Evolutionary conservation across 805 yeast genomes (phyloP), one percentile per base, ranked within the genome.

Genomic region (Saccharomycopsis amapae): DNA sequence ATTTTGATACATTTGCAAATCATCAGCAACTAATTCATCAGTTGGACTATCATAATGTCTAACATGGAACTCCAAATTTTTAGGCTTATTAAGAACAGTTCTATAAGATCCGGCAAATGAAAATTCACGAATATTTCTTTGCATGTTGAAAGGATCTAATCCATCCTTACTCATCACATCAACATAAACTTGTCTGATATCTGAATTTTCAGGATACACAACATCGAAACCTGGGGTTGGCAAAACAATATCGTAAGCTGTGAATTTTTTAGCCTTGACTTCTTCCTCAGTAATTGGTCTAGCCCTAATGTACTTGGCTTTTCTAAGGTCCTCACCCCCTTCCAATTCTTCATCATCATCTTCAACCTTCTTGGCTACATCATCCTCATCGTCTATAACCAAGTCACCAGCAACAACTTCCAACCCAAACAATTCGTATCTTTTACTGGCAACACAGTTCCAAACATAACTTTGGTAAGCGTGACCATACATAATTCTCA

Each of bases 191-290:
- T 78, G 69, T 55, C 68, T 69, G 39, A 86, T 65, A 35, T 71
- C 62, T 44, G 70, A 71, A 57, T 86, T 84, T 9, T 72, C 66
- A 5, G 99, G 98, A 58, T 93, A 93, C 12, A 71, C 59, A n/a
- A 93, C 77, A 59, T 88, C 97, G 61, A 79, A 88, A 0, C 99
- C 99, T 2, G 99, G 98, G 0, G 95, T 77, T n/a, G 99, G 97
- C 45, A 93, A 68, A 2, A 94, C 95, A 24, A 93, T 72, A 62
- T 93, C 97, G 58, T 73, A 80, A 28, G 90, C 82, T 10, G 82
- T 63, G 59, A 72, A 85, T 44, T 71, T 74, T 0, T 76, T 76
- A 2, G 67, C 45, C 3, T 68, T 75, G 20, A 81, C 66, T 49
- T 90, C 97, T 47, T 79, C 87, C 45, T 75, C 70, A 1, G 95